phyloP scores from a whole-genome alignment of 805 yeast species.

The Wickerhamiella sergipiensis region DNA sequence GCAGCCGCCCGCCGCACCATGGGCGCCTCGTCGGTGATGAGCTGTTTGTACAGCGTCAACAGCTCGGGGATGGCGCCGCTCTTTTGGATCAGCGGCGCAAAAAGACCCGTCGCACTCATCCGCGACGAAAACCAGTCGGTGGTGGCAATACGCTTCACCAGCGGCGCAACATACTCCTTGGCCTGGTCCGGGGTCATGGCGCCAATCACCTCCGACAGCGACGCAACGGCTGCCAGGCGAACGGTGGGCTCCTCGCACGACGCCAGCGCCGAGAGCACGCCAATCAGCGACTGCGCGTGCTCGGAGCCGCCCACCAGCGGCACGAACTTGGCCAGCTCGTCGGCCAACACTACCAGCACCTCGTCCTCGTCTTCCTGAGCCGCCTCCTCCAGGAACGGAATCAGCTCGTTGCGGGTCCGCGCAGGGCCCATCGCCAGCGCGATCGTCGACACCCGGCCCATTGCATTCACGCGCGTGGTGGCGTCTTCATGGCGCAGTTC shows the following conservation, averaged over 20 bases:
- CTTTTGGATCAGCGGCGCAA: slow-evolving; percentile 39
- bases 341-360: slow-evolving; percentile 85
- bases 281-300: slow-evolving; percentile 42
- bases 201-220: slow-evolving; percentile 57
- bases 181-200: slow-evolving; percentile 50
- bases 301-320: slow-evolving; percentile 79
- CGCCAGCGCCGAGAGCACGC: slow-evolving; percentile 68
- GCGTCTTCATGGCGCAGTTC: slow-evolving; percentile 96
- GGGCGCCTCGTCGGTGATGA: slow-evolving; percentile 85
- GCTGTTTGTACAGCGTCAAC: slow-evolving; percentile 49
- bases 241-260: slow-evolving; percentile 94
- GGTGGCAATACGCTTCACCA: slow-evolving; percentile 62
- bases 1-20: slow-evolving; percentile 97
- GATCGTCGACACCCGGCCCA: slow-evolving; percentile 86
- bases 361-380: slow-evolving; percentile 89
- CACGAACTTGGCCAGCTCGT: slow-evolving; percentile 74
- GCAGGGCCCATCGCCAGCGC: slow-evolving; percentile 92
- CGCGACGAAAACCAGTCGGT: slow-evolving; percentile 93
- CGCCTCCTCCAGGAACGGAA: slow-evolving; percentile 72
- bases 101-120: slow-evolving; percentile 84
- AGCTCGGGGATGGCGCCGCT: slow-evolving; percentile 42
- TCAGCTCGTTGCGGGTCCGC: slow-evolving; percentile 73
- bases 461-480: slow-evolving; percentile 82
- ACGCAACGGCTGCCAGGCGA: slow-evolving; percentile 83
- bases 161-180: slow-evolving; percentile 51